Evolutionary conservation across 768 basidiomycete species (phyloP).

Genomic region (Kondoa malvinella): DNA sequence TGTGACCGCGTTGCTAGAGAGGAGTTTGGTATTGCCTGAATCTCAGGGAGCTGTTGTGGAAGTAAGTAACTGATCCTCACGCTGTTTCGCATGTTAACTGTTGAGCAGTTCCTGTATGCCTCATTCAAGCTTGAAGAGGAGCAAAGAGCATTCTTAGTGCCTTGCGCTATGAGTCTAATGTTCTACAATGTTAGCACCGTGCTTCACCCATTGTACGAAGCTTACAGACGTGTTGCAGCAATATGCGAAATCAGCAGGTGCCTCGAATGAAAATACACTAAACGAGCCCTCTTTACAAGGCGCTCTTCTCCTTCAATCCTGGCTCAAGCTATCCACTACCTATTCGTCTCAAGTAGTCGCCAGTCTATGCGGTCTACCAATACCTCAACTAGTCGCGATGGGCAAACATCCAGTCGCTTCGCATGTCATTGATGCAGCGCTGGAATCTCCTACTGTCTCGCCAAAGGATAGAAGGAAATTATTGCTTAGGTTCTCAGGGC

Average conservation of each 20-base stretch:
- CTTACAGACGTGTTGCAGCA: constrained; percentile 5
- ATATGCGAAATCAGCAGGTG: constrained; percentile 24
- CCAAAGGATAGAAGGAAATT: constrained; percentile 38
- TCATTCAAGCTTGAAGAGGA: constrained; percentile 49
- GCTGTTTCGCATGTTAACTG: neutral
- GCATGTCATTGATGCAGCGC: constrained; percentile 14
- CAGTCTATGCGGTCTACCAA: constrained; percentile 40
- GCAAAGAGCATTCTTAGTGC: constrained; percentile 40
- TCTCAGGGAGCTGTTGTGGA: neutral
- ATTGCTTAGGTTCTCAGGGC: constrained; percentile 56
- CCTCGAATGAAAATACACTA: constrained; percentile 27
- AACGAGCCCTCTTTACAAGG: constrained; percentile 64
- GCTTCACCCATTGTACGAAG: constrained; percentile 33
- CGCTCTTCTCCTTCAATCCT: constrained; percentile 63
- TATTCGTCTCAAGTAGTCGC: constrained; percentile 44
- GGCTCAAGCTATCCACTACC: constrained; percentile 52
- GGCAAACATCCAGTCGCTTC: constrained; percentile 17
- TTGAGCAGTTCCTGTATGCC: constrained; percentile 42
- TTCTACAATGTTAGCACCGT: constrained; percentile 29
- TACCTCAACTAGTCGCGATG: constrained; percentile 37
- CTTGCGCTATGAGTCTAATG: constrained; percentile 45
- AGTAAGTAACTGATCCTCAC: neutral
- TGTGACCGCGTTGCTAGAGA: neutral
- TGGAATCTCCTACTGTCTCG: constrained; percentile 9
- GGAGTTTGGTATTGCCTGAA: neutral